These are phyloP conservation scores for Phaeoacremonium minimum DNA, from an alignment of 2,329 filamentous ascomycete species.

Conservation along the genomic window DNA sequence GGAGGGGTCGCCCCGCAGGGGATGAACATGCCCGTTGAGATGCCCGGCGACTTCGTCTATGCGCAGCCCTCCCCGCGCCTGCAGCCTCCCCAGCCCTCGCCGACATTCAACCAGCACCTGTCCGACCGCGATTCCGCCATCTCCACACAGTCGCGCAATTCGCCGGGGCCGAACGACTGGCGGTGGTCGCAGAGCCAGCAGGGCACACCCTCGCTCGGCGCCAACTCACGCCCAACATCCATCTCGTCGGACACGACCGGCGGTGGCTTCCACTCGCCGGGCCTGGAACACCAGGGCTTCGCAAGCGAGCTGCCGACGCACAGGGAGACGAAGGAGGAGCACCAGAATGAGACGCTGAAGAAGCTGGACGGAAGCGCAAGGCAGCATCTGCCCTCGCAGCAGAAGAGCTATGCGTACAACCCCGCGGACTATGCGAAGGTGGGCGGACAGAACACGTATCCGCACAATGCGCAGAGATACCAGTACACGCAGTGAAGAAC, in stretches of 20 bases:
- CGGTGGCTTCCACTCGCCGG: slow-evolving; percentile 30
- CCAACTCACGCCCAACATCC: slow-evolving; percentile 28
- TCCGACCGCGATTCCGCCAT: slow-evolving; percentile 21
- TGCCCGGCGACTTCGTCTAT: slow-evolving; percentile 45
- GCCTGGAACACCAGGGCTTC: slow-evolving; percentile 33
- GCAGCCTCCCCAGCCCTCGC: slow-evolving; percentile 23
- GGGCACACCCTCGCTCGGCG: slow-evolving; percentile 13
- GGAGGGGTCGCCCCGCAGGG: slow-evolving; percentile 10
- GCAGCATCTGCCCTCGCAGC: slow-evolving; percentile 9
- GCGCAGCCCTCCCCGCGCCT: slow-evolving; percentile 23
- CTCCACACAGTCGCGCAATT: slow-evolving; percentile 13
- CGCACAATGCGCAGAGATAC: too few species aligned
- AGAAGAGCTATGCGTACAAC: slow-evolving; percentile 27
- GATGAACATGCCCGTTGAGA: slow-evolving; percentile 23
- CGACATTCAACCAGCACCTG: slow-evolving; percentile 12
- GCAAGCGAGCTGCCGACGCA: slow-evolving; percentile 41
- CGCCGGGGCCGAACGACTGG: slow-evolving; percentile 24
- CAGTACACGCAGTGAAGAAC: too few species aligned
- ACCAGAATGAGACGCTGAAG: slow-evolving; percentile 21
- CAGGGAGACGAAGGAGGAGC: slow-evolving; percentile 40
- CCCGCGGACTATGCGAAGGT: slow-evolving; percentile 30
- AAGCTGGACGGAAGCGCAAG: slow-evolving; percentile 15
- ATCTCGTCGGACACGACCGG: slow-evolving; percentile 22
- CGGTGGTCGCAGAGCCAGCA: slow-evolving; percentile 37
- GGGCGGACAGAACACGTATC: too few species aligned